These are phyloP conservation scores for Fusarium ambrosium DNA, from an alignment of 2,329 filamentous ascomycete species.

Conservation along the genomic window DNA sequence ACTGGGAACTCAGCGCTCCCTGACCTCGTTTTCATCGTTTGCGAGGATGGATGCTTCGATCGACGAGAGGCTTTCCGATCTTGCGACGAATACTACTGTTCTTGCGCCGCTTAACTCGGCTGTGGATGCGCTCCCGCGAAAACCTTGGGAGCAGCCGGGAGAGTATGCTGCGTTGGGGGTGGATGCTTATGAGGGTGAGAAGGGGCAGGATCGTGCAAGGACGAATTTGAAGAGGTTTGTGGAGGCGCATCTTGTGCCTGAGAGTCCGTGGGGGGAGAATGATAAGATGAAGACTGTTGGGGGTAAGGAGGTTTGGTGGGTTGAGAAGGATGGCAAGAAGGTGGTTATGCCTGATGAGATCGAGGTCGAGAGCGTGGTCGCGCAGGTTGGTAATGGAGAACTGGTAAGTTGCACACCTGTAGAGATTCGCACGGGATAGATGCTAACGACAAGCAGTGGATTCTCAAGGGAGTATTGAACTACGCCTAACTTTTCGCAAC, in stretches of 20 bases:
- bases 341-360: slow-evolving; percentile 85
- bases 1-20: slow-evolving; percentile 80
- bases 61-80: slow-evolving; percentile 76
- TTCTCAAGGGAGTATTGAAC: slow-evolving; percentile 68
- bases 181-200: slow-evolving; percentile 80
- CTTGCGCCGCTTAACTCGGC: slow-evolving; percentile 89
- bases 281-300: slow-evolving; percentile 74
- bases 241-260: slow-evolving; percentile 83
- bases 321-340: slow-evolving; percentile 74
- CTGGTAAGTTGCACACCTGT: slow-evolving; percentile 62
- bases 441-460: slow-evolving; percentile 66
- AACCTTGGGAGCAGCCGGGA: slow-evolving; percentile 85
- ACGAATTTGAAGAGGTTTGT: slow-evolving; percentile 85
- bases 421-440: no score
- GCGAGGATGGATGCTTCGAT: slow-evolving; percentile 81
- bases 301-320: slow-evolving; percentile 84
- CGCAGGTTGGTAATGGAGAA: slow-evolving; percentile 87
- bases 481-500: slow-evolving; percentile 48
- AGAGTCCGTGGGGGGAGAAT: slow-evolving; percentile 80
- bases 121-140: slow-evolving; percentile 81
- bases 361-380: slow-evolving; percentile 80
- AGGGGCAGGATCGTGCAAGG: slow-evolving; percentile 81
- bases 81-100: slow-evolving; percentile 80
- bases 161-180: slow-evolving; percentile 79
- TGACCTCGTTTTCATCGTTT: slow-evolving; percentile 88